Conservation (phyloP, 129 eudicot species). For the Saposhnikovia divaricata region DNA sequence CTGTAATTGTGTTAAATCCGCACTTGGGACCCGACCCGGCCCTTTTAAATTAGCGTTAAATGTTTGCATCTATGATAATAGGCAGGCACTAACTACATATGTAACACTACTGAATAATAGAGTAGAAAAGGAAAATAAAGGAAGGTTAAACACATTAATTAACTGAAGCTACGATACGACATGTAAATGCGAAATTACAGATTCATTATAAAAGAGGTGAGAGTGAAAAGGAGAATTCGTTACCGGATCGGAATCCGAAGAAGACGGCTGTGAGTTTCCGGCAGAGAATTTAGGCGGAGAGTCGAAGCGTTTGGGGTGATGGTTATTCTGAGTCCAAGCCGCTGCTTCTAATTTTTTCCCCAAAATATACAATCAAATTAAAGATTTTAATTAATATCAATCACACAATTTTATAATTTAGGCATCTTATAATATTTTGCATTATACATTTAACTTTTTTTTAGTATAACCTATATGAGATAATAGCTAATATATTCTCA, state of each 20-base stretch:
- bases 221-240: neutral
- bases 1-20: neutral
- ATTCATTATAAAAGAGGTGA: neutral
- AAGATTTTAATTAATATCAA: no score
- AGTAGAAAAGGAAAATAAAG: neutral
- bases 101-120: neutral
- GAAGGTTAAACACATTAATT: neutral
- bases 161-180: neutral
- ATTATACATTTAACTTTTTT: no score
- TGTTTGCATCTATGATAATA: neutral
- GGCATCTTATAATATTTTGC: no score
- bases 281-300: conserved; percentile 15
- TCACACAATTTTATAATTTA: no score
- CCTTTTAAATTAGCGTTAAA: neutral
- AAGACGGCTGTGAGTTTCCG: neutral
- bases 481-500: no score
- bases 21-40: neutral
- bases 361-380: no score
- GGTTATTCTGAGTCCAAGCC: neutral
- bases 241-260: conserved; percentile 21
- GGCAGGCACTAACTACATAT: neutral
- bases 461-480: no score
- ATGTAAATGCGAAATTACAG: neutral
- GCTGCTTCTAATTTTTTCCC: no score
- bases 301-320: conserved; percentile 19